Evolutionary conservation across 2,329 filamentous ascomycete species (phyloP).

Genomic region (Huntiella decipiens): DNA sequence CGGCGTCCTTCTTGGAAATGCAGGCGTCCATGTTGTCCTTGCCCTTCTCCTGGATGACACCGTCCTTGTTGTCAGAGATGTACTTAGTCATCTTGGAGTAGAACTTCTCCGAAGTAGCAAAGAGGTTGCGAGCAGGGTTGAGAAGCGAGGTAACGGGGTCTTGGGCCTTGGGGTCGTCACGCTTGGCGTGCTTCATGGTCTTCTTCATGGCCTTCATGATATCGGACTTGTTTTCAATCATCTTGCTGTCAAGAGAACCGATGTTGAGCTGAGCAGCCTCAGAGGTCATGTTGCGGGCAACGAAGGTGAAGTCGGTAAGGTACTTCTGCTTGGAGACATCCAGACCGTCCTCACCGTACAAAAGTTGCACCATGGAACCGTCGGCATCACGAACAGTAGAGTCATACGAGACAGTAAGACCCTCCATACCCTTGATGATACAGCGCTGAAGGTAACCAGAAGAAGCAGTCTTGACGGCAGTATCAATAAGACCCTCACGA

Average conservation of each 20-base stretch:
- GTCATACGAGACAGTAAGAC: slow-evolving; percentile 79
- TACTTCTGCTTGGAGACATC: slow-evolving; percentile 92
- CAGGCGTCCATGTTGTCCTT: slow-evolving; percentile 17
- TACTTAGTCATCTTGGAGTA: slow-evolving; percentile 56
- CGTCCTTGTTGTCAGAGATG: slow-evolving; percentile 54
- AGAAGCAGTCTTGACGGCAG: slow-evolving; percentile 91
- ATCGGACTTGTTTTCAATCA: slow-evolving; percentile 35
- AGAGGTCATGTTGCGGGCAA: slow-evolving; percentile 69
- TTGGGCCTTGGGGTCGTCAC: slow-evolving; percentile 35
- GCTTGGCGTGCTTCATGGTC: slow-evolving; percentile 51
- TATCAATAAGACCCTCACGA: slow-evolving; percentile 94
- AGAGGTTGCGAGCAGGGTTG: slow-evolving; percentile 58
- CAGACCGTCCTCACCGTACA: slow-evolving; percentile 91
- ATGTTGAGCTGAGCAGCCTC: slow-evolving; percentile 61
- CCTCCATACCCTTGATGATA: slow-evolving; percentile 97
- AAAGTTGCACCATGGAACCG: slow-evolving; percentile 79
- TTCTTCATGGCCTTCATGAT: slow-evolving; percentile 66
- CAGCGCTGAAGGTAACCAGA: slow-evolving; percentile 94
- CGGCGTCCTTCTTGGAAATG: slow-evolving; percentile 52
- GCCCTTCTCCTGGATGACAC: slow-evolving; percentile 27
- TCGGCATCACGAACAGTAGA: slow-evolving; percentile 87
- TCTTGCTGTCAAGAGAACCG: slow-evolving; percentile 27
- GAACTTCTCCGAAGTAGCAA: slow-evolving; percentile 80
- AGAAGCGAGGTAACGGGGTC: slow-evolving; percentile 60
- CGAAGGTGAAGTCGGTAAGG: slow-evolving; percentile 73